Base-by-base conservation (phyloP, 192 early-diverging fungal genomes). In the Phlyctochytrium bullatum region DNA sequence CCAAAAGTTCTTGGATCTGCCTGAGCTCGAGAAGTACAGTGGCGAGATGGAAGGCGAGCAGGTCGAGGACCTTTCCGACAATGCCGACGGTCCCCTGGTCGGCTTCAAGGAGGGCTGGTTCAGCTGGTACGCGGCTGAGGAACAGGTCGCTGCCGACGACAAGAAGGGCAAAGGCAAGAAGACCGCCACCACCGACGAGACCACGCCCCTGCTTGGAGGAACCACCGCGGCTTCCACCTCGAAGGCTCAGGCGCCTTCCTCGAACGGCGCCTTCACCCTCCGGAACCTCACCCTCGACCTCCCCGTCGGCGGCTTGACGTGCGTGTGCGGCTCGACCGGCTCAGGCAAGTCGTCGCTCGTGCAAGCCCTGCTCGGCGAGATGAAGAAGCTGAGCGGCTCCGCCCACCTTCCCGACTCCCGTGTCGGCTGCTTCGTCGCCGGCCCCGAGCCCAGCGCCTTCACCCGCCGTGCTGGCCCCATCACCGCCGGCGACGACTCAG, bases 311-410 rank as follows among this genome's bases (percentile, higher is more conserved):
- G 52, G 20, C 3, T 35, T 73, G 16, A 62, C 65, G 30, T 59
- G 30, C 1, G 52, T 73, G 36, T 60, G 57, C 1, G 71, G 71
- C 4, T 24, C 71, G 2, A 73, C 71, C 35, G 92, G 89, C 2
- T 76, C 86, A 0, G 91, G 91, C 36, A 94, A 94, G 64, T 88
- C 87, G 0, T 88, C 91, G 4, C 71, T 94, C 30, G 65, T 94
- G 0, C 78, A 84, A 52, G 86, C 91, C n/a, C 77, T 94, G 61
- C 75, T 91, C 4, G 90, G 92, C 20, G 94, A 96, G 76, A 91
- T 94, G 78, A 71, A 80, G 57, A 71, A 77, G 0, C 34, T 78
- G 28, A 17, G 30, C 16, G 82, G 82, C 31, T 2, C 59, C 30
- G 23, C 68, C 16, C 66, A 68, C 36, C 61, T 84, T 2, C 77